Conservation (phyloP, 2,329 filamentous ascomycete genomes). For the Penicillium crustosum region DNA sequence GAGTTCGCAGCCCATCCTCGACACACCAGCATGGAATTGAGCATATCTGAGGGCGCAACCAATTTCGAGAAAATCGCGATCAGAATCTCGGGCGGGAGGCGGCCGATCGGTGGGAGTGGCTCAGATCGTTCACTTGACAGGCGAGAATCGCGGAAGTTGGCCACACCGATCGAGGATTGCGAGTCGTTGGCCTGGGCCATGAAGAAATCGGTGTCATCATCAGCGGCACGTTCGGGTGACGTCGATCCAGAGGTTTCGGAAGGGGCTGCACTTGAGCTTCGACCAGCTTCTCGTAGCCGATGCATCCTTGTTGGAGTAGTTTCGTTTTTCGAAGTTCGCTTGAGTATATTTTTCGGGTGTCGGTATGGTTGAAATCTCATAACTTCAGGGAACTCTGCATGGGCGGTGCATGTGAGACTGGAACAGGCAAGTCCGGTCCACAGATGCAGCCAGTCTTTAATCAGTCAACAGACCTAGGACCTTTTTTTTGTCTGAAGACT, state of each 20-base stretch:
- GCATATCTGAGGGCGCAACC: conserved; percentile 70
- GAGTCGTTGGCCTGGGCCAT: conserved; percentile 82
- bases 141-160: conserved; percentile 72
- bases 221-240: conserved; percentile 59
- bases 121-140: conserved; percentile 52
- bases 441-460: conserved; percentile 2
- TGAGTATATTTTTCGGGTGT: conserved; percentile 11
- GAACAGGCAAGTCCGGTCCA: conserved; percentile 10
- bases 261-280: conserved; percentile 41
- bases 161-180: conserved; percentile 82
- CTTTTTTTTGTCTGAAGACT: background rate
- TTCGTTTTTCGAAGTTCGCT: conserved; percentile 10
- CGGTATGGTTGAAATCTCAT: conserved; percentile 24
- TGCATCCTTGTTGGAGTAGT: conserved; percentile 31
- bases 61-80: conserved; percentile 90
- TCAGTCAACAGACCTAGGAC: background rate
- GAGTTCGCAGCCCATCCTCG: conserved; percentile 90
- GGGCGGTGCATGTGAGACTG: conserved; percentile 13
- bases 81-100: conserved; percentile 89
- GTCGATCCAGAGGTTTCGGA: conserved; percentile 48
- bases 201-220: conserved; percentile 93
- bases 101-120: conserved; percentile 64
- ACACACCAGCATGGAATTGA: conserved; percentile 90
- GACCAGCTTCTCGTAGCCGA: conserved; percentile 38
- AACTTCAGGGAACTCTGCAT: conserved; percentile 19